Conservation (phyloP, 306 rosid genomes). For the Trichosanthes truncata region DNA sequence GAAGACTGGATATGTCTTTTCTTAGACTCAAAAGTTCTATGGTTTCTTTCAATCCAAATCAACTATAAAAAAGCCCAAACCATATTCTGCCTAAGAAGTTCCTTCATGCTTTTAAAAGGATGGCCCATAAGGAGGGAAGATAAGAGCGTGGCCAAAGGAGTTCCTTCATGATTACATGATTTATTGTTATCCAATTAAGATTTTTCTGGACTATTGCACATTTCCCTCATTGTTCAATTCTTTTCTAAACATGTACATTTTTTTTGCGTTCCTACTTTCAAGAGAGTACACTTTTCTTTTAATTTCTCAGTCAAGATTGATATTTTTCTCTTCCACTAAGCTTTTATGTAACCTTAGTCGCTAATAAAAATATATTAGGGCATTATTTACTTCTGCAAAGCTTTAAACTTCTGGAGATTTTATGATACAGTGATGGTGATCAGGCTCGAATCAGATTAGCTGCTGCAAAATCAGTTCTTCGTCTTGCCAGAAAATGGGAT, state of each 20-base stretch:
- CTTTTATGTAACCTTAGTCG: neutral
- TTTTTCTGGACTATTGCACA: neutral
- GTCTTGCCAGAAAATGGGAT: constrained; percentile 82
- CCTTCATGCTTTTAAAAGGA: too few relatives aligned
- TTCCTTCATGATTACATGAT: neutral
- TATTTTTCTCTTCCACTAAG: neutral
- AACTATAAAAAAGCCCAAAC: too few relatives aligned
- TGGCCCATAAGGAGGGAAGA: too few relatives aligned
- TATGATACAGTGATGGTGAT: constrained; percentile 43
- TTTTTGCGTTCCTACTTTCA: neutral
- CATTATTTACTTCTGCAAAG: constrained; percentile 9
- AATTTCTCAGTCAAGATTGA: neutral
- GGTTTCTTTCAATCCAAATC: too few relatives aligned
- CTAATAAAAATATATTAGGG: neutral
- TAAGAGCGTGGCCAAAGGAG: too few relatives aligned
- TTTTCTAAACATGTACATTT: neutral
- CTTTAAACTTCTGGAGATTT: constrained; percentile 11
- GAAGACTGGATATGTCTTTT: too few relatives aligned
- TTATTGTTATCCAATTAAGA: neutral
- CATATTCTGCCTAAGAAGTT: too few relatives aligned
- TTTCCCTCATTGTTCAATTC: neutral
- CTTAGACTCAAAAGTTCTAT: too few relatives aligned
- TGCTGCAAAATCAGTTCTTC: constrained; percentile 78
- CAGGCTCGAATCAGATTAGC: constrained; percentile 54
- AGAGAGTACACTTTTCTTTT: neutral